Percentiles rank a stretch among this genome's conserved stretches.
phyloP scores from a whole-genome alignment of 2,329 filamentous ascomycete species.

The Fusarium napiforme region DNA sequence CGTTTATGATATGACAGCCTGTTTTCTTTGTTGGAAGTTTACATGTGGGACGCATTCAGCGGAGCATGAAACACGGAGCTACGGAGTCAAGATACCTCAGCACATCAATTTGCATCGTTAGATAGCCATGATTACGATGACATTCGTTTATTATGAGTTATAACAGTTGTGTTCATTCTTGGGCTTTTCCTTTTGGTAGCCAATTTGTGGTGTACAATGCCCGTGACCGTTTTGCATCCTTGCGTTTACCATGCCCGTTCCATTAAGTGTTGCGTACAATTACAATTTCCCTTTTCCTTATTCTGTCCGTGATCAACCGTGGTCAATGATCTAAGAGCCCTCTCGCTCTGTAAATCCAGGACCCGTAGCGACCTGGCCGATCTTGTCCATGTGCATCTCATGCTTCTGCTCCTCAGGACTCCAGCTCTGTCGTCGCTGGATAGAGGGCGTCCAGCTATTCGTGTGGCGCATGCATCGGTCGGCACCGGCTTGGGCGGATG shows the following conservation, averaged over 20 bases:
- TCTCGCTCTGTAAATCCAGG: constrained; percentile 57
- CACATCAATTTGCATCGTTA: constrained; percentile 9
- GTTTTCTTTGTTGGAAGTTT: constrained; percentile 5
- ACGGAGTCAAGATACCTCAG: constrained; percentile 37
- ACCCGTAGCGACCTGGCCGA: constrained; percentile 50
- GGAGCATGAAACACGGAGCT: constrained; percentile 24
- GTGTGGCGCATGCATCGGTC: constrained; percentile 50
- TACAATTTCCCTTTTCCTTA: background rate
- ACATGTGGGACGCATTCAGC: background rate
- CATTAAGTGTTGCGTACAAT: background rate
- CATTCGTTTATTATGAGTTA: constrained; percentile 10
- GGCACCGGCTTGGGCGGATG: constrained; percentile 43
- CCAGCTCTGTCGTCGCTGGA: constrained; percentile 62
- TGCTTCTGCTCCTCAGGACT: constrained; percentile 65
- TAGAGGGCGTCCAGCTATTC: constrained; percentile 58
- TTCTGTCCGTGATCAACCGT: fast-evolving
- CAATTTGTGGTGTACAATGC: constrained; percentile 12
- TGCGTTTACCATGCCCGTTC: background rate
- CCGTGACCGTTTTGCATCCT: background rate
- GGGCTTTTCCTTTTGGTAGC: background rate
- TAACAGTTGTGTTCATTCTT: constrained; percentile 7
- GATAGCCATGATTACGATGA: constrained; percentile 15
- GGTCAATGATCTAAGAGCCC: background rate
- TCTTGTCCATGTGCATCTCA: constrained; percentile 59
- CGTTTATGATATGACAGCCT: background rate